phyloP scores from a whole-genome alignment of 495 filamentous ascomycete species.

The Cairneyella variabilis region DNA sequence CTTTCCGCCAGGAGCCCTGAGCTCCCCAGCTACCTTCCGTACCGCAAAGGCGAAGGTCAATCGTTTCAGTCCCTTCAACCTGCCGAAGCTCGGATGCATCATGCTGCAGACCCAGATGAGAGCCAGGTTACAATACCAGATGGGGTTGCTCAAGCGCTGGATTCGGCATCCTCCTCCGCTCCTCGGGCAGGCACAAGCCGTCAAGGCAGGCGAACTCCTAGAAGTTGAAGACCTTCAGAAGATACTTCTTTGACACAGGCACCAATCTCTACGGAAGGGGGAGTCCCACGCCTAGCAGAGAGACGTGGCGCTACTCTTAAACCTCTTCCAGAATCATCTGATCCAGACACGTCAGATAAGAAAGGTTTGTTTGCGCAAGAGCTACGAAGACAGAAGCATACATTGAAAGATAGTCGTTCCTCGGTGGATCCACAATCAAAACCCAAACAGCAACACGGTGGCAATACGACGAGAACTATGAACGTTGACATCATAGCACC shows the following conservation, averaged over 20 bases:
- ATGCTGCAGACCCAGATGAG: too few relatives aligned
- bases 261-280: constrained; percentile 45
- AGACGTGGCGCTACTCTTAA: constrained; percentile 70
- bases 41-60: too few relatives aligned
- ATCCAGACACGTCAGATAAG: constrained; percentile 63
- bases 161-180: too few relatives aligned
- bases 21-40: too few relatives aligned
- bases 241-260: constrained; percentile 41
- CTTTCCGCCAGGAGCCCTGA: constrained; percentile 39
- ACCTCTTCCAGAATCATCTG: constrained; percentile 72
- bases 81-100: too few relatives aligned
- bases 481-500: constrained; percentile 21
- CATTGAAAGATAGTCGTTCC: too few relatives aligned
- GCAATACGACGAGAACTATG: not conserved
- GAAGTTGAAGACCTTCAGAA: constrained; percentile 21
- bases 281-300: constrained; percentile 57
- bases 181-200: constrained; percentile 24
- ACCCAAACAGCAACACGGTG: constrained; percentile 14
- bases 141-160: too few relatives aligned
- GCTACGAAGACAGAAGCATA: constrained; percentile 14
- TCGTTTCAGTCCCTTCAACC: too few relatives aligned
- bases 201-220: constrained; percentile 9
- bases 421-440: constrained; percentile 15
- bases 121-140: too few relatives aligned
- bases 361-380: constrained; percentile 61